phyloP scores from a whole-genome alignment of 768 basidiomycete species.

The Suillus ampliporus region DNA sequence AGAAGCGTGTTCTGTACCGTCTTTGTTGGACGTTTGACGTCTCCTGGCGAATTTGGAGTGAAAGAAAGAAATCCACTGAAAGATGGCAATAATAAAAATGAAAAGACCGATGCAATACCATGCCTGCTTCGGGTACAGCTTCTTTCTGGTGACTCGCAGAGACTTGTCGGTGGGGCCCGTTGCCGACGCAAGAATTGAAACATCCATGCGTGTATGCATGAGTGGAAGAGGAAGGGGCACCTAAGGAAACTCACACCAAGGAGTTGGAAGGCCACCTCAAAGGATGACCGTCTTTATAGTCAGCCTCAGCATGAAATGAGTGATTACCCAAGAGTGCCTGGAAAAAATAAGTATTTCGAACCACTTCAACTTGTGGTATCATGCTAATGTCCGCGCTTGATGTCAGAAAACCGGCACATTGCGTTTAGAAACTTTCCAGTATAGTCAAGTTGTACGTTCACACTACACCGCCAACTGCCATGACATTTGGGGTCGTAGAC shows the following conservation, averaged over 20 bases:
- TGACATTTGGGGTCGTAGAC: no score
- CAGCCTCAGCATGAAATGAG: neutral
- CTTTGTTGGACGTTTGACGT: constrained; percentile 14
- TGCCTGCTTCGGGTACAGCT: constrained; percentile 16
- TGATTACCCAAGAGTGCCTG: neutral
- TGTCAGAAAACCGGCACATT: neutral
- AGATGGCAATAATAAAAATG: constrained; percentile 18
- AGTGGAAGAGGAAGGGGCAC: neutral
- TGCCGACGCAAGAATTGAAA: neutral
- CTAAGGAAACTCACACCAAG: neutral
- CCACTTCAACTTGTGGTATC: neutral
- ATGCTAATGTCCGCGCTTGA: neutral
- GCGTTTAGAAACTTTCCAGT: no score
- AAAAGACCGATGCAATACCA: constrained; percentile 22
- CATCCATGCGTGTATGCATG: neutral
- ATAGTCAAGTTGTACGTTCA: no score
- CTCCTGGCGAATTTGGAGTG: constrained; percentile 21
- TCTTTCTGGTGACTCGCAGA: constrained; percentile 1
- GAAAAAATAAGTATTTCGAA: neutral
- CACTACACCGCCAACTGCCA: no score
- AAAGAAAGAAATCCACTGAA: constrained; percentile 23
- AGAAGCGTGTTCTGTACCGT: constrained; percentile 14
- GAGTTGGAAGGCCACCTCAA: neutral
- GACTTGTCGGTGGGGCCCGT: constrained; percentile 9
- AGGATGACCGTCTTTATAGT: constrained; percentile 1